Percentiles rank a stretch among this genome's conserved stretches.
Evolutionary conservation across 2,329 filamentous ascomycete genomes (phyloP).

Genomic region (Lecanicillium sp.): DNA sequence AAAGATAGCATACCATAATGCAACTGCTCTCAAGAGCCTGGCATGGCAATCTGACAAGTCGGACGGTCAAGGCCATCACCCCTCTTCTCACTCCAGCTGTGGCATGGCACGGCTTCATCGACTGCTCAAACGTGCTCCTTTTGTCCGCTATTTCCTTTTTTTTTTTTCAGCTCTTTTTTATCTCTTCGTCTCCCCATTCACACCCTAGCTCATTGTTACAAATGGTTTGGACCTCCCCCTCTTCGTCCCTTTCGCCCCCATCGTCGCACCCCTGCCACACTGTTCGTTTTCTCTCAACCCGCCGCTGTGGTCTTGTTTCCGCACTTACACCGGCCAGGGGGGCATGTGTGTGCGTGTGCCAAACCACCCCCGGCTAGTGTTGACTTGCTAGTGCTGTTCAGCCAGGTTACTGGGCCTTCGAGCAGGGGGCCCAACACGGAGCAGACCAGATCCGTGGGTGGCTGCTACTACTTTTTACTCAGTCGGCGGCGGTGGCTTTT

Average conservation of each 20-base stretch:
- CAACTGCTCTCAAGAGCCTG: background rate
- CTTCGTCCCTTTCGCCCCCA: too few relatives aligned
- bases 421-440: background rate
- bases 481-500: constrained; percentile 5
- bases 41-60: background rate
- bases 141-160: constrained; percentile 2
- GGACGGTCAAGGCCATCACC: background rate
- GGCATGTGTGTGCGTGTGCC: too few relatives aligned
- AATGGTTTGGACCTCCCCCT: too few relatives aligned
- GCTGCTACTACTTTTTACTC: background rate
- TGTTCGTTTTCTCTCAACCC: constrained; percentile 11
- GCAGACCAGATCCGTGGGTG: too few relatives aligned
- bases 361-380: background rate
- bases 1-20: background rate
- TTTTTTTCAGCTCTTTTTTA: constrained; percentile 2
- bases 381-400: too few relatives aligned
- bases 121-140: too few relatives aligned
- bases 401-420: too few relatives aligned
- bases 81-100: background rate
- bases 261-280: background rate
- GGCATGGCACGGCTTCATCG: background rate
- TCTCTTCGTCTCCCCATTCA: background rate
- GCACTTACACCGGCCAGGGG: constrained; percentile 9
- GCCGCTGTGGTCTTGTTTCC: constrained; percentile 11
- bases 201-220: constrained; percentile 3